Conservation (phyloP, 2,329 filamentous ascomycete species). For the Biscogniauxia sp. region DNA sequence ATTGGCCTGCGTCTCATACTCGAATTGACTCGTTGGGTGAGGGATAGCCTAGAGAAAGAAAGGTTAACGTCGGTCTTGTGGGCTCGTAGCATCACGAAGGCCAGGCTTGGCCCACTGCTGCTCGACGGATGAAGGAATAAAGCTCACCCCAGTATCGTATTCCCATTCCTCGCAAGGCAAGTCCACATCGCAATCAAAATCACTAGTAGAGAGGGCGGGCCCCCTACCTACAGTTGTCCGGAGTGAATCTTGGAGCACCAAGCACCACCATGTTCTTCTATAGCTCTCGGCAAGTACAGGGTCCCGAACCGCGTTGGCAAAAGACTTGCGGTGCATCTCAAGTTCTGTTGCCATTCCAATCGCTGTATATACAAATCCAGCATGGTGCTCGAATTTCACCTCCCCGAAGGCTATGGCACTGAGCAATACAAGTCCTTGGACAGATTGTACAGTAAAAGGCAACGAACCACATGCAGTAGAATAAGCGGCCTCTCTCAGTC, state of each 20-base stretch:
- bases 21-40: conserved; percentile 30
- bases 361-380: conserved; percentile 29
- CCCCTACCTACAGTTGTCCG: conserved; percentile 20
- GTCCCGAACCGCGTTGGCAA: conserved; percentile 33
- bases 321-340: conserved; percentile 33
- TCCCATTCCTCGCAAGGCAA: conserved; percentile 41
- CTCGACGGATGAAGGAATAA: not conserved
- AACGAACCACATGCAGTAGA: conserved; percentile 32
- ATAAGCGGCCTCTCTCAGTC: conserved; percentile 32
- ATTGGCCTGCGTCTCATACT: conserved; percentile 37
- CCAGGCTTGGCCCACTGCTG: not conserved
- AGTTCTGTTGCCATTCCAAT: conserved; percentile 32
- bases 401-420: conserved; percentile 33
- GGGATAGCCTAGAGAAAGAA: conserved; percentile 31
- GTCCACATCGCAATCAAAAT: conserved; percentile 34
- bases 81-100: not conserved
- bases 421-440: conserved; percentile 34
- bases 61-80: conserved; percentile 3
- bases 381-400: conserved; percentile 27
- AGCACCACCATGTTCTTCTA: conserved; percentile 40
- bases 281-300: conserved; percentile 39
- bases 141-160: conserved; percentile 39
- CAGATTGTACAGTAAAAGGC: conserved; percentile 33
- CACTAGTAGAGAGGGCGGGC: conserved; percentile 27
- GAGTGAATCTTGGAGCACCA: conserved; percentile 33